Evolutionary conservation across 169 alveolate genomes (phyloP), one percentile per base, ranked within the genome.

Genomic region (Eimeria maxima): DNA sequence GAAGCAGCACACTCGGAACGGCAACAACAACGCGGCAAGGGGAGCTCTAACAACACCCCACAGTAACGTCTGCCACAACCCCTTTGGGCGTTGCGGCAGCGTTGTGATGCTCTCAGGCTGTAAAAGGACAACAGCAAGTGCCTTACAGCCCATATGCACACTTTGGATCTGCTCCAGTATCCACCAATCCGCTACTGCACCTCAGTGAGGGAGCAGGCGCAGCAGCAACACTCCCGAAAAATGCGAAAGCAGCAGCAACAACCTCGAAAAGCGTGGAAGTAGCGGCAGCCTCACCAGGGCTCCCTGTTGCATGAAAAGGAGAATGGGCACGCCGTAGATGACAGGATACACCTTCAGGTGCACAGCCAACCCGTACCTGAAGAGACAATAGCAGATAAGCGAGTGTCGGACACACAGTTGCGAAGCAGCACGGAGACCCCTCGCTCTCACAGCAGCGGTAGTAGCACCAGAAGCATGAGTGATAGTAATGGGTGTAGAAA

Each of bases 331-430:
- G n/a, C 99, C 98, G 98, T 99, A 99, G 45, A 99, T 99, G 88
- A 99, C 98, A 38, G 99, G 99, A 96, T 98, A 99, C 55, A 99
- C 97, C 95, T 99, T 99, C 93, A 99, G 98, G 95, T 99, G 99
- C 42, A 99, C 99, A 18, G 99, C 97, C 24, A 99, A 95, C 44
- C 99, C 99, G 96, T 97, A 99, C 73, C 99, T 97, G 81, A 97
- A 90, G 99, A 92, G 53, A 87, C 93, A 45, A n/a, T 95, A 71
- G 53, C 98, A 96, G 89, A 29, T 47, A 71, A 45, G 22, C 44
- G 53, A 42, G 45, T 27, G 11, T 27, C 60, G 20, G n/a, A 6
- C 47, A 60, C 60, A 45, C 7, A 42, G 95, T 57, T 4, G 5
- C 38, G 42, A 63, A 78, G 60, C 90, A 91, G 60, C 74, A 60